Evolutionary conservation across 805 yeast genomes (phyloP), one percentile per base, ranked within the genome.

Genomic region (Candida xiaguanensis): DNA sequence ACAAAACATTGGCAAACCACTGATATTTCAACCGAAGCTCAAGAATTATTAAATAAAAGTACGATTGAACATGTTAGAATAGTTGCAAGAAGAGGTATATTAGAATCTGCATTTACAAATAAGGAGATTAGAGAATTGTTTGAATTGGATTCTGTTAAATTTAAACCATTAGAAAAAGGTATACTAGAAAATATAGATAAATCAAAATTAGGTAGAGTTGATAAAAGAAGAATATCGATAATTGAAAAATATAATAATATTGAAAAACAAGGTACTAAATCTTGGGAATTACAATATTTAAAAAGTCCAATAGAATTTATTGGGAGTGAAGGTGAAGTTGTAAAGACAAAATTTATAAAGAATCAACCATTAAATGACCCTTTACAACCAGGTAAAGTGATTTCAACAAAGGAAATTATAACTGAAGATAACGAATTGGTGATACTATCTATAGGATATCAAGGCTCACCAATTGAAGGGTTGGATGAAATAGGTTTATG

Each of bases 121-220:
- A 91, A 89, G 56, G 99, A 93, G 59, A 72, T 91, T 17, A 73
- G 97, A 54, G 98, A 93, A 55, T 63, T 91, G 26, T 65, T 90
- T 53, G 84, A 80, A 38, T 59, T 88, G 40, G 61, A 63, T 4
- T 50, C 67, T 22, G 63, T 65, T 28, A 54, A 67, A 33, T 72
- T 74, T 7, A 38, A 42, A 5, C 70, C 70, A 6, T 43, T 67
- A 8, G 67, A 67, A 1, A 62, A 64, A n/a, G 49, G 59, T 4
- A 14, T 53, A 4, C 46, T 70, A 33, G 30, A 34, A 25, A 48
- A 53, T 33, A 50, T 66, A 27, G 55, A 55, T 24, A 45, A 46
- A 2, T 51, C 58, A 22, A 47, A 43, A 8, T 54, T 75, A 43
- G 65, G 59, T 8, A 64, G 95, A 41, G 74, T 78, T 0, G 71